These are phyloP conservation scores for Phytopythium vexans DNA, from an alignment of 352 stramenopile genomes.

Conservation along the genomic window DNA sequence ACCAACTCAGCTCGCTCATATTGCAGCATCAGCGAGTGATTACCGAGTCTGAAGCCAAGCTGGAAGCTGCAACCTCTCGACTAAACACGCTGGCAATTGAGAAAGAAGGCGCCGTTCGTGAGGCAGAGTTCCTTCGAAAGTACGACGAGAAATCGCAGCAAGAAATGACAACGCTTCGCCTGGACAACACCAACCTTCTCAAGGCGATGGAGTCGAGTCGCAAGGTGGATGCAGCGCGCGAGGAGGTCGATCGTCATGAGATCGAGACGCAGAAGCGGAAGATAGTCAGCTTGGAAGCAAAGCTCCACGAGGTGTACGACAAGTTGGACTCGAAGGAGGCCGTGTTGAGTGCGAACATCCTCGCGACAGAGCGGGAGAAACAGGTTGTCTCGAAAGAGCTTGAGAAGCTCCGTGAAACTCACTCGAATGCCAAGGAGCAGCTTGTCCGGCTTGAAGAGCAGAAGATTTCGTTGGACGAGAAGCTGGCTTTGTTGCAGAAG, in stretches of 20 bases:
- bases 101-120: constrained; percentile 42
- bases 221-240: constrained; percentile 58
- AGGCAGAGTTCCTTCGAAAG: constrained; percentile 47
- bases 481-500: constrained; percentile 47
- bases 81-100: constrained; percentile 44
- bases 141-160: constrained; percentile 64
- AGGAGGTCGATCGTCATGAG: constrained; percentile 55
- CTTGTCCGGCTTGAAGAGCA: constrained; percentile 54
- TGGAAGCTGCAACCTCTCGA: constrained; percentile 40
- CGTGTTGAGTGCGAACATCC: constrained; percentile 32
- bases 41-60: constrained; percentile 49
- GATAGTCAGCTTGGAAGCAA: constrained; percentile 42
- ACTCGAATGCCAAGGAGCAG: constrained; percentile 36
- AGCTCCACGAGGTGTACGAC: constrained; percentile 56
- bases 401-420: constrained; percentile 32
- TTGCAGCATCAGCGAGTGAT: constrained; percentile 63
- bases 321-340: constrained; percentile 64
- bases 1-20: constrained; percentile 61
- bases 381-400: constrained; percentile 43
- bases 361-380: constrained; percentile 55
- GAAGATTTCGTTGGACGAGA: constrained; percentile 35
- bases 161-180: constrained; percentile 49
- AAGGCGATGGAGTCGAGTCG: constrained; percentile 77
- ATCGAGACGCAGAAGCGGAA: constrained; percentile 43
- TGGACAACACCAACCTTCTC: constrained; percentile 77